Evolutionary conservation across 164 flowering plant species (phyloP), one percentile per base, ranked within the genome.

Genomic region (Kingdonia uniflora): DNA sequence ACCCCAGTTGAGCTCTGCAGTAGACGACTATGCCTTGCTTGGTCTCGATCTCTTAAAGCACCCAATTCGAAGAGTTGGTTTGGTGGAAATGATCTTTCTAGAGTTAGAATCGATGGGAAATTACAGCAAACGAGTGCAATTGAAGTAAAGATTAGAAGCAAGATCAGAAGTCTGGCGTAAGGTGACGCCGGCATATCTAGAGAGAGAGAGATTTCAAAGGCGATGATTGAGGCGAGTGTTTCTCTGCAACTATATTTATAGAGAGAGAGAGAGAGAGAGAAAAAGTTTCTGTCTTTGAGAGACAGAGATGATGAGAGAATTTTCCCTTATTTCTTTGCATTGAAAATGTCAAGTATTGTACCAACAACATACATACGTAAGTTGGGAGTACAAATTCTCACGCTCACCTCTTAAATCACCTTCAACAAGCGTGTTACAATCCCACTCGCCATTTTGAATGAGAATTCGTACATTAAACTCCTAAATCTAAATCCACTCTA

Each of bases 61-160:
- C 52, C 65, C 73, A 88, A 42, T 51, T 55, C 77, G 2, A 76
- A 64, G 3, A 54, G 21, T 1, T 70, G 62, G 22, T 58, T 71
- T 51, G 35, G 15, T 23, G 95, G 84, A 71, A 80, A 71, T 33
- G 78, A 77, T 16, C 98, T 69, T 66, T 84, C 87, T 15, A 94
- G 79, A 37, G 62, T 68, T 64, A 88, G 51, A 14, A 67, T 63
- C 62, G 66, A 55, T 46, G 87, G 79, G 25, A 68, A 65, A 19
- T 65, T 68, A 35, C 65, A 42, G 14, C 50, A 42, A 12, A 63
- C 52, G 14, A 63, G n/a, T n/a, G n/a, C 65, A 63, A 24, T 58
- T 42, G 67, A n/a, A 14, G 59, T 53, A 19, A 37, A 62, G 26
- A 55, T 69, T 3, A 65, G n/a, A 14, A 26, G 17, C 42, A 54